Conservation (phyloP, 2,329 filamentous ascomycete species). For the Aplosporella prunicola region DNA sequence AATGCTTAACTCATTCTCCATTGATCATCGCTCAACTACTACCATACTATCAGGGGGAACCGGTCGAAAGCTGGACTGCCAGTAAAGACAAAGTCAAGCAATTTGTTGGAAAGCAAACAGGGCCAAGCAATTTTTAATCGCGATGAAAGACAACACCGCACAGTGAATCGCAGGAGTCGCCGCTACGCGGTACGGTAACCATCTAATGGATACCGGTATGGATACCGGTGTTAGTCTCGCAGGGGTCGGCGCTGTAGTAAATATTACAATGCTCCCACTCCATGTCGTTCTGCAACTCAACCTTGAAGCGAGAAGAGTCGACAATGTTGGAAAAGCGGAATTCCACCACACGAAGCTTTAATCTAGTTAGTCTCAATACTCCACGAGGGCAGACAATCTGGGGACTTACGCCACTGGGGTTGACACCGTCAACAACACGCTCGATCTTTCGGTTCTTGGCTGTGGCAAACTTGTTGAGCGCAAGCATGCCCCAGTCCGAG, state of each 20-base stretch:
- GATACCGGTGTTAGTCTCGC: slow-evolving; percentile 16
- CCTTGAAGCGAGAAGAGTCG: slow-evolving; percentile 38
- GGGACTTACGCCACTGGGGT: slow-evolving; percentile 31
- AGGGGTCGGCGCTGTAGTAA: slow-evolving; percentile 35
- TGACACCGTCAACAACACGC: slow-evolving; percentile 33
- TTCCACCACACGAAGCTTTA: slow-evolving; percentile 33
- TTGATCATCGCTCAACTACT: background rate
- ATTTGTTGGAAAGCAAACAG: too few relatives aligned
- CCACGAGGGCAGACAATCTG: too few relatives aligned
- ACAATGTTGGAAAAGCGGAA: slow-evolving; percentile 41
- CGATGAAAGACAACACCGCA: too few relatives aligned
- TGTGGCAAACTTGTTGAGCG: slow-evolving; percentile 30
- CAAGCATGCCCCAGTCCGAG: slow-evolving; percentile 28
- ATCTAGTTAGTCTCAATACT: slow-evolving; percentile 14
- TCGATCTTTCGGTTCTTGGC: slow-evolving; percentile 33
- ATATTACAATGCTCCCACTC: slow-evolving; percentile 40
- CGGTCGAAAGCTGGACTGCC: background rate
- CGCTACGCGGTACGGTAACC: too few relatives aligned
- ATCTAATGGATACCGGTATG: slow-evolving; percentile 3
- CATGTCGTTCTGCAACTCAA: slow-evolving; percentile 28
- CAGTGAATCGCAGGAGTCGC: too few relatives aligned
- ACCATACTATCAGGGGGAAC: background rate
- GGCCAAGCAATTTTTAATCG: too few relatives aligned
- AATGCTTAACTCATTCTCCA: background rate
- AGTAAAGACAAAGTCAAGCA: background rate